These are phyloP conservation scores for Yamadazyma oceani DNA, from an alignment of 1,139 yeast species.

Conservation along the genomic window DNA sequence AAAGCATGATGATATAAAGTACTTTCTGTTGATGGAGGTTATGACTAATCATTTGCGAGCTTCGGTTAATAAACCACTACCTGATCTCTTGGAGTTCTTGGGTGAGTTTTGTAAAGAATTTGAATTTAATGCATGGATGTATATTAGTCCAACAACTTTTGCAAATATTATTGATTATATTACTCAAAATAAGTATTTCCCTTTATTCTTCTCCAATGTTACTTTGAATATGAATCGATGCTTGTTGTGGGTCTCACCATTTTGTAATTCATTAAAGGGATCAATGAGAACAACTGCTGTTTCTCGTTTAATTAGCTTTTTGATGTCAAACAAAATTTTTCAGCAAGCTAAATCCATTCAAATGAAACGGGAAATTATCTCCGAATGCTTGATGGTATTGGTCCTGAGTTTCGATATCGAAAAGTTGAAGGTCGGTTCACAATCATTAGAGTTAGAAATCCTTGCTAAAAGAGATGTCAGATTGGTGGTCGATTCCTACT, in stretches of 20 bases:
- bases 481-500: conserved; percentile 32
- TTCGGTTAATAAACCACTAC: conserved; percentile 52
- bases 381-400: not conserved
- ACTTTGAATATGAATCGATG: not conserved
- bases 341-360: not conserved
- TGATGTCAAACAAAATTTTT: conserved; percentile 3
- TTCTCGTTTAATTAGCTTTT: conserved; percentile 7
- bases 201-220: conserved; percentile 10
- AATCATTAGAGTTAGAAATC: conserved; percentile 16
- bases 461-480: conserved; percentile 33
- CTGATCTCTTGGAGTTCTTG: conserved; percentile 50
- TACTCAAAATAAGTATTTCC: conserved; percentile 36
- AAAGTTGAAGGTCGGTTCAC: conserved; percentile 2
- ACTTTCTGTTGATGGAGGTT: conserved; percentile 45
- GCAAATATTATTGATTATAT: conserved; percentile 57
- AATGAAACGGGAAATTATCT: not conserved
- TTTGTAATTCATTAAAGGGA: conserved; percentile 10
- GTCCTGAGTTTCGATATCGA: not conserved
- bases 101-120: conserved; percentile 39
- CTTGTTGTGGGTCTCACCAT: conserved; percentile 10
- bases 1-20: conserved; percentile 36
- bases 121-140: conserved; percentile 49
- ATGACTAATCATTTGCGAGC: conserved; percentile 53
- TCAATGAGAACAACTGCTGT: conserved; percentile 8
- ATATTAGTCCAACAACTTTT: conserved; percentile 50